Evolutionary conservation across 768 basidiomycete genomes (phyloP), one percentile per base, ranked within the genome.

Genomic region (Xanthoconium stramineum): DNA sequence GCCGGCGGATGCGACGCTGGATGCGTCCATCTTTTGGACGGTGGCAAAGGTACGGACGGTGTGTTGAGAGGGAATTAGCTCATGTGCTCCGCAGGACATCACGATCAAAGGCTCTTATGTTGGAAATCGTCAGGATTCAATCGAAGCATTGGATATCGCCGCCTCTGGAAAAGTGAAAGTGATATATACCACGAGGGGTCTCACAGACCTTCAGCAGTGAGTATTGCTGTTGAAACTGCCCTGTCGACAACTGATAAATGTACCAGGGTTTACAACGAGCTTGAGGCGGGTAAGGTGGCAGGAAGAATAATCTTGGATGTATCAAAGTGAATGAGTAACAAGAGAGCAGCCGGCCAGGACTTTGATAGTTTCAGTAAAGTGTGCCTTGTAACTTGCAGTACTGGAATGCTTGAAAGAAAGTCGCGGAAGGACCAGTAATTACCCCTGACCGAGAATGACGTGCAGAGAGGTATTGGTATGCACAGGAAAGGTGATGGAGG

Each of bases 61-160:
- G 2, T 17, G n/a, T 4, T 19, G 14, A 32, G 32, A 20, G 19
- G 20, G 36, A 30, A 13, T 2, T 5, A 19, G 35, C 29, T 60
- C 11, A 61, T 13, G 24, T 24, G 17, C 12, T 5, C 6, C 19
- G 15, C 46, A 72, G 67, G 79, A 40, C 20, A 58, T 67, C 9
- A 48, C 56, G 13, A 60, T 63, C 66, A 56, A 65, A 49, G 59
- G 64, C 10, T 82, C 79, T 3, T 80, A 78, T 52, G 75, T 79
- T 14, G 84, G 89, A 1, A 92, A 91, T 71, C 82, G 89, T 38
- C 91, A 93, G 70, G 94, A 95, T 65, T 84, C 91, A 3, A 69
- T 80, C 11, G 93, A 96, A 70, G 89, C 94, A 0, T 73, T 95
- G 43, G 80, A 83, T 3, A 85, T 94, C 47, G 92, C 91, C 1